These are phyloP conservation scores for Hericium erinaceus DNA, from an alignment of 768 basidiomycete genomes.

Conservation along the genomic window DNA sequence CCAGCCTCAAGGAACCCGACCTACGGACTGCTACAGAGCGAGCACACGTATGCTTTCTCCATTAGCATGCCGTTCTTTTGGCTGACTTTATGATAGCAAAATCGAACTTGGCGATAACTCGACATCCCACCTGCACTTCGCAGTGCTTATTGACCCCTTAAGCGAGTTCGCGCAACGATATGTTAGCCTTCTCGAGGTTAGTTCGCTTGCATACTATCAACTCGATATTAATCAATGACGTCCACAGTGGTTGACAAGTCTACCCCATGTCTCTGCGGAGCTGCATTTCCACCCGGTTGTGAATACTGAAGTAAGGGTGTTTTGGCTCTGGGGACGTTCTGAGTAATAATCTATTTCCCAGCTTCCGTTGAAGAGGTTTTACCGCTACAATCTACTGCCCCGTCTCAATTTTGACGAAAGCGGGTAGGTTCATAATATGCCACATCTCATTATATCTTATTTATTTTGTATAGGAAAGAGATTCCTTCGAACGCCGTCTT, in stretches of 20 bases:
- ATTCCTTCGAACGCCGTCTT: conserved; percentile 53
- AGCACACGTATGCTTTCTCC: conserved; percentile 49
- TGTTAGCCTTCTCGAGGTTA: conserved; percentile 69
- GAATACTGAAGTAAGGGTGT: too few species aligned
- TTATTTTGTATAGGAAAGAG: conserved; percentile 32
- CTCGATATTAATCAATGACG: conserved; percentile 3
- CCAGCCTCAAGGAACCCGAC: conserved; percentile 47
- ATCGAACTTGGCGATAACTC: conserved; percentile 61
- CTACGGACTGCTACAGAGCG: conserved; percentile 50
- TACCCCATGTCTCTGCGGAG: conserved; percentile 59
- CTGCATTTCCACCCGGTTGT: conserved; percentile 69
- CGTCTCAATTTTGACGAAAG: conserved; percentile 52
- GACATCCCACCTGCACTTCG: conserved; percentile 61
- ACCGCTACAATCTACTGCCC: conserved; percentile 63
- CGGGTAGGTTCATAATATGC: conserved; percentile 41
- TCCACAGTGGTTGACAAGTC: conserved; percentile 51
- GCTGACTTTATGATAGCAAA: conserved; percentile 34
- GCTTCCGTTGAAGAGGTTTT: conserved; percentile 90
- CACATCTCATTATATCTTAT: conserved; percentile 16
- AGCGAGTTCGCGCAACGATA: conserved; percentile 82
- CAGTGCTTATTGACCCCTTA: conserved; percentile 74
- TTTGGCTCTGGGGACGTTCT: too few species aligned
- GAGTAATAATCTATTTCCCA: conserved; percentile 19
- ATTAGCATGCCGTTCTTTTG: background rate
- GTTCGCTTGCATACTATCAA: too few species aligned